Conservation (phyloP, 1,139 yeast species). For the Hansenula lynferdii region DNA sequence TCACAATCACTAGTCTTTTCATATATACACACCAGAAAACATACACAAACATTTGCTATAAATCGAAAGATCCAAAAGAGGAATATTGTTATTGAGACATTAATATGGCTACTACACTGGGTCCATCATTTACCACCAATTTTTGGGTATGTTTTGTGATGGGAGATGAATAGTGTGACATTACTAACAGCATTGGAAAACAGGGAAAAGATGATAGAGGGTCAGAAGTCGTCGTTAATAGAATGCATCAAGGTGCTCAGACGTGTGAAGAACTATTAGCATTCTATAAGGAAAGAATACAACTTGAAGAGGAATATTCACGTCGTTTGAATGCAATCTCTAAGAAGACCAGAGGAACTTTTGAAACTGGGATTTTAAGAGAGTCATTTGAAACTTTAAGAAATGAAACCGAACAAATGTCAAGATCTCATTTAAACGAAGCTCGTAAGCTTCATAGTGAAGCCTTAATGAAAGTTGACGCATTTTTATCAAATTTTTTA, state of each 20-base stretch:
- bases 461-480: slow-evolving; percentile 36
- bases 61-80: too few relatives aligned
- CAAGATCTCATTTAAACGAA: slow-evolving; percentile 42
- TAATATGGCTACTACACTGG: slow-evolving; percentile 6
- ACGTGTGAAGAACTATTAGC: slow-evolving; percentile 39
- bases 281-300: slow-evolving; percentile 42
- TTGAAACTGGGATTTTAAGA: slow-evolving; percentile 56
- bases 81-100: too few relatives aligned
- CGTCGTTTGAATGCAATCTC: slow-evolving; percentile 48
- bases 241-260: slow-evolving; percentile 45
- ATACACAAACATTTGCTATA: too few relatives aligned
- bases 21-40: too few relatives aligned
- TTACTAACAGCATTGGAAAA: slow-evolving; percentile 2
- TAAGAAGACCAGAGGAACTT: slow-evolving; percentile 45
- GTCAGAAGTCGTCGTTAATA: slow-evolving; percentile 39
- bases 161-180: not conserved
- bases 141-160: slow-evolving; percentile 42
- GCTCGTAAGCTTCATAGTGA: slow-evolving; percentile 39
- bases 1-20: too few relatives aligned
- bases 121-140: slow-evolving; percentile 37
- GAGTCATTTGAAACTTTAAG: slow-evolving; percentile 56
- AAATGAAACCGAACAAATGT: slow-evolving; percentile 48
- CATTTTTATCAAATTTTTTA: slow-evolving; percentile 37
- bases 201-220: slow-evolving; percentile 48
- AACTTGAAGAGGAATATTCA: slow-evolving; percentile 71